Conservation (phyloP, 345 rosid genomes). For the Populus pruinosa region DNA sequence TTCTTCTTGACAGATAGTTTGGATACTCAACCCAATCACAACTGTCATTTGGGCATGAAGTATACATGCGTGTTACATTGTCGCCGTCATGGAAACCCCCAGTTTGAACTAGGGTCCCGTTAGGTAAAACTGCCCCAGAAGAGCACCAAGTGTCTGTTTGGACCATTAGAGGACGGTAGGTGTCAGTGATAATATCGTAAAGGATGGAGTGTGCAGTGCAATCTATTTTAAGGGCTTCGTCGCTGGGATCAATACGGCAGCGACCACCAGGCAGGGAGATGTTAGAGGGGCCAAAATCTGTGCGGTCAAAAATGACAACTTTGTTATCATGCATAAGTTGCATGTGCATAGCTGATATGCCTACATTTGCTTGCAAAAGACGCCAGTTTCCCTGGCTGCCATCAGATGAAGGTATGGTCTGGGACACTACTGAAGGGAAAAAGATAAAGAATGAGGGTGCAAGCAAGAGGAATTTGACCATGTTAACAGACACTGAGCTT, state of each 20-base stretch:
- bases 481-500: conserved; percentile 1
- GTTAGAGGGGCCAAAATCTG: conserved; percentile 74
- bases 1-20: conserved; percentile 39
- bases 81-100: conserved; percentile 84
- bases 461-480: conserved; percentile 24
- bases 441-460: conserved; percentile 16
- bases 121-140: conserved; percentile 58
- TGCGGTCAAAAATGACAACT: conserved; percentile 76
- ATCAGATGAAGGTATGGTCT: not conserved
- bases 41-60: conserved; percentile 36
- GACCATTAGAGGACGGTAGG: conserved; percentile 56
- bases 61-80: conserved; percentile 45
- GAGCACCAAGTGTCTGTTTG: conserved; percentile 88
- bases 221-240: conserved; percentile 38
- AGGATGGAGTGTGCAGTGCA: conserved; percentile 88
- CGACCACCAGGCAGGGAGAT: conserved; percentile 48
- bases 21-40: conserved; percentile 78
- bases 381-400: conserved; percentile 44
- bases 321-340: conserved; percentile 68
- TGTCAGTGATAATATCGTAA: conserved; percentile 52
- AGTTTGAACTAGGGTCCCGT: conserved; percentile 71
- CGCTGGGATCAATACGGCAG: conserved; percentile 47
- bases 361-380: conserved; percentile 55
- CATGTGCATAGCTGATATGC: conserved; percentile 95
- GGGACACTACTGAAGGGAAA: not conserved